Base-by-base conservation (phyloP, 75 land plant species). In the Picea glauca region DNA sequence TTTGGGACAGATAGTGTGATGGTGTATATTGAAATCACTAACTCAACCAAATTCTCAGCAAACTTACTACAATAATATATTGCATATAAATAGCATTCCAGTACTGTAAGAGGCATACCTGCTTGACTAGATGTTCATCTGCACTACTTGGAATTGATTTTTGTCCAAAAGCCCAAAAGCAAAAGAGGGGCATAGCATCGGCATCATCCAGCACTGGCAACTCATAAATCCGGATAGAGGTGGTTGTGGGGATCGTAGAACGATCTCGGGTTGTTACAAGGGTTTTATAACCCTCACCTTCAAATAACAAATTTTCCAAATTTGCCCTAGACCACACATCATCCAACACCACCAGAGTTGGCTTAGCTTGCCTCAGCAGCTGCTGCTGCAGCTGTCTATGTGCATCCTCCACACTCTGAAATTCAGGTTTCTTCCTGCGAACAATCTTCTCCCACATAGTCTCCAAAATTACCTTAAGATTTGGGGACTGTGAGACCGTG, bases 291-390 rank as follows among this genome's bases (percentile, higher is more conserved):
- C 80, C 82, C 2, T 82, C 83, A 13, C 84, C 40, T 66, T 60
- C 81, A 72, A 79, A 77, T 18, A 83, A 54, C 2, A 90, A 80
- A 4, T 83, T 74, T 46, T 90, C 84, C 17, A 90, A 85, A 13
- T 72, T 80, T 1, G 70, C 46, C 0, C 57, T 43, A 3, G 87
- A 82, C 91, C 91, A 90, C 3, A 87, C 87, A 76, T 89, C 91
- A 76, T 89, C 88, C 13, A 89, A 58, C 12, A 86, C 81, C 3
- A 89, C 56, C 5, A 89, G 82, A 14, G 38, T 38, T 38, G 38
- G 38, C 3, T 38, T 38, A 38, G 3, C 38, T 38, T n/a, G n/a
- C n/a, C n/a, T n/a, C n/a, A n/a, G n/a, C n/a, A n/a, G n/a, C n/a
- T n/a, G n/a, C n/a, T n/a, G n/a, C n/a, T n/a, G n/a, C n/a, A n/a